These are phyloP conservation scores for Populus simonii DNA, from an alignment of 345 rosid genomes.

Conservation along the genomic window DNA sequence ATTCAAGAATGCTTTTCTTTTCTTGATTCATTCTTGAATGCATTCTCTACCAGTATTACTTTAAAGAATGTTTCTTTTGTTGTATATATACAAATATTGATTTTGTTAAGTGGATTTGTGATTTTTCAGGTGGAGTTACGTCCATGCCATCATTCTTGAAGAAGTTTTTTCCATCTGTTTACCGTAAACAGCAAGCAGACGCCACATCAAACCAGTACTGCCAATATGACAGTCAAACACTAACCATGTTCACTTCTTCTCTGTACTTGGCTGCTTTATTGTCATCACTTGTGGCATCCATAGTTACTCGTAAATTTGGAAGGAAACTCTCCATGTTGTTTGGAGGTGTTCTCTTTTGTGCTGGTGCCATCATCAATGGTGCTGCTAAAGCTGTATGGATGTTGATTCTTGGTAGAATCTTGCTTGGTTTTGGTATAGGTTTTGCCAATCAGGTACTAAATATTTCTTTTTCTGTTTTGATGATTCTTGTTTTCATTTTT, in stretches of 20 bases:
- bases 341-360: slow-evolving; percentile 77
- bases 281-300: slow-evolving; percentile 75
- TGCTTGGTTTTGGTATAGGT: slow-evolving; percentile 96
- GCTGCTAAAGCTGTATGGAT: slow-evolving; percentile 75
- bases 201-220: slow-evolving; percentile 68
- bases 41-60: neutral
- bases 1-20: neutral
- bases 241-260: slow-evolving; percentile 92
- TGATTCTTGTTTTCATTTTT: neutral
- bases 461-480: neutral
- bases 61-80: neutral
- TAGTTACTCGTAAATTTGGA: slow-evolving; percentile 71
- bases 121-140: slow-evolving; percentile 79
- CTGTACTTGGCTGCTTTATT: slow-evolving; percentile 81
- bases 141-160: slow-evolving; percentile 65
- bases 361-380: slow-evolving; percentile 86
- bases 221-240: slow-evolving; percentile 59
- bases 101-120: neutral
- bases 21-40: neutral
- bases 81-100: neutral
- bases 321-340: slow-evolving; percentile 80
- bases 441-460: slow-evolving; percentile 88
- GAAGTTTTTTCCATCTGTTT: slow-evolving; percentile 72
- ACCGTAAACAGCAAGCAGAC: slow-evolving; percentile 41
- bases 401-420: slow-evolving; percentile 81